These are phyloP conservation scores for Solanum phureja DNA, from an alignment of 257 asterid species.

Conservation along the genomic window DNA sequence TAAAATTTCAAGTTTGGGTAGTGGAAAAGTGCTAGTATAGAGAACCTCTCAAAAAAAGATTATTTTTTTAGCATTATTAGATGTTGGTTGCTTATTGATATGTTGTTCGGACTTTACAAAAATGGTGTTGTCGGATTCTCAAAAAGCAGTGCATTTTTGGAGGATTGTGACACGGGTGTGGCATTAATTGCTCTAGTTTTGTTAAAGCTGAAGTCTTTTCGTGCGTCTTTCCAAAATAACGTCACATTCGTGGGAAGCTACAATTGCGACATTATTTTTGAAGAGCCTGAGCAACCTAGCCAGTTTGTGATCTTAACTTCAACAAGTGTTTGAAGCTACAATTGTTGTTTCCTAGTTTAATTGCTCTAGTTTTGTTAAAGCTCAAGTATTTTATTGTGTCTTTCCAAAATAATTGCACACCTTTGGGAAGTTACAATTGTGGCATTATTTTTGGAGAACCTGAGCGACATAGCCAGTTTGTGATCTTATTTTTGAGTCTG, in stretches of 20 bases:
- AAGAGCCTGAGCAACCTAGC: not conserved
- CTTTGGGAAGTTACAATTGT: not conserved
- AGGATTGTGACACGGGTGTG: not conserved
- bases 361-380: not conserved
- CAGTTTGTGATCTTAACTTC: not conserved
- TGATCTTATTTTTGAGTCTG: not conserved
- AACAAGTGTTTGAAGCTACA: not conserved
- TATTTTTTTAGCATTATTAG: not conserved
- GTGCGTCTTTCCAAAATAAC: not conserved
- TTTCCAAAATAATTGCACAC: not conserved
- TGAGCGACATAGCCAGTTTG: not conserved
- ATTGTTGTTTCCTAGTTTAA: not conserved
- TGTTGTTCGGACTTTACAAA: not conserved
- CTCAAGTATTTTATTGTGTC: not conserved
- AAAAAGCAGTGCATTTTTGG: not conserved
- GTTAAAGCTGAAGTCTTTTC: not conserved
- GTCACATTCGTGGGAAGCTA: rapidly evolving
- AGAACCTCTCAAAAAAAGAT: not conserved
- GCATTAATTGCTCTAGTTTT: not conserved
- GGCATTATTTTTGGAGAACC: not conserved
- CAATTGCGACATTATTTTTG: not conserved
- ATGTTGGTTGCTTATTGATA: not conserved
- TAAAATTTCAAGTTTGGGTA: not conserved
- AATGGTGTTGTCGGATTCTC: not conserved
- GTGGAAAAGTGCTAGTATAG: not conserved